phyloP scores from a whole-genome alignment of 2,329 filamentous ascomycete species.

The Sporothrix dimorphospora region DNA sequence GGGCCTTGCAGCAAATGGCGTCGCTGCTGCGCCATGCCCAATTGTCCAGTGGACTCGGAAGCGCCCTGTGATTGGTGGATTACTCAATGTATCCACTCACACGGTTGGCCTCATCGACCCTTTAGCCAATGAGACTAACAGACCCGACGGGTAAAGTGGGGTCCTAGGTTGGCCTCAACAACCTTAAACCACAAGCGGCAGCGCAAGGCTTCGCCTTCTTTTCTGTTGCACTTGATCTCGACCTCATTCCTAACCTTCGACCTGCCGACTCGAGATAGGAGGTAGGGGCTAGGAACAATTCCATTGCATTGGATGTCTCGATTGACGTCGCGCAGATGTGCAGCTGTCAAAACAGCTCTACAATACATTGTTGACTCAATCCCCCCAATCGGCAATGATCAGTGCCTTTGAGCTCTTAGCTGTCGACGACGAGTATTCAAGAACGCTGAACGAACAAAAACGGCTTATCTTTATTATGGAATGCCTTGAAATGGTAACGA shows the following conservation, averaged over 20 bases:
- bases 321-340: neutral
- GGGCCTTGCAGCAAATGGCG: neutral
- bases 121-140: neutral
- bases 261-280: neutral
- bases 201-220: slow-evolving; percentile 9
- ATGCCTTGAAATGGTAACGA: too few species aligned
- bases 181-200: neutral
- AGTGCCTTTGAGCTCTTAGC: neutral
- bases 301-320: neutral
- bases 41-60: neutral
- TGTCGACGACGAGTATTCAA: neutral
- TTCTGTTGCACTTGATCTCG: neutral
- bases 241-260: neutral
- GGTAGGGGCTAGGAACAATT: neutral
- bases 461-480: neutral
- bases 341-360: neutral
- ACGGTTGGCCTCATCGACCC: slow-evolving; percentile 18
- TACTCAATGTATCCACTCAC: neutral
- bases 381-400: neutral
- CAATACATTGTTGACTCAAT: neutral
- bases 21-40: slow-evolving; percentile 15
- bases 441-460: neutral
- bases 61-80: neutral
- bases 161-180: slow-evolving; percentile 10
- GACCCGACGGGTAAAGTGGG: neutral